Evolutionary conservation across 805 yeast genomes (phyloP).

Genomic region (Candida insectorum): DNA sequence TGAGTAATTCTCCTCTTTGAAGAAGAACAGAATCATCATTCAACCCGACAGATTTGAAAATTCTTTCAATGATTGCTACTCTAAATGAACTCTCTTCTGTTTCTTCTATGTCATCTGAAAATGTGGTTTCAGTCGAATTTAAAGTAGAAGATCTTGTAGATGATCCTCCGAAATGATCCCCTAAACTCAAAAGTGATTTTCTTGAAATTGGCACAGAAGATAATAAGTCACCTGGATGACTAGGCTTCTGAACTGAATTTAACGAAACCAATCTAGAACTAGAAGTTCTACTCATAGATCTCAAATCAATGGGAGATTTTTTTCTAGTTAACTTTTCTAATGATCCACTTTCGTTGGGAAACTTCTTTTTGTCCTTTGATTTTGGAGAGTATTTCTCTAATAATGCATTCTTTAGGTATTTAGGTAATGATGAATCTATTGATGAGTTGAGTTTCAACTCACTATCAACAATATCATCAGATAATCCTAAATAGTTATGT

Average conservation of each 20-base stretch:
- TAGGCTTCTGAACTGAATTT: slow-evolving; percentile 48
- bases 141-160: slow-evolving; percentile 1
- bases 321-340: slow-evolving; percentile 5
- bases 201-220: slow-evolving; percentile 75
- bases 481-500: slow-evolving; percentile 80
- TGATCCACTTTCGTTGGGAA: too few species aligned
- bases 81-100: slow-evolving; percentile 65
- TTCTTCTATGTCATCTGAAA: slow-evolving; percentile 60
- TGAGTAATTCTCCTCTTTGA: slow-evolving; percentile 9
- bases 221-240: slow-evolving; percentile 82
- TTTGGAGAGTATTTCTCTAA: slow-evolving; percentile 28
- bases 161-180: slow-evolving; percentile 9
- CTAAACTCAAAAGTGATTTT: slow-evolving; percentile 23
- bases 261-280: slow-evolving; percentile 42
- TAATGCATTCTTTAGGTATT: slow-evolving; percentile 58
- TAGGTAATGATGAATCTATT: slow-evolving; percentile 44
- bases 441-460: slow-evolving; percentile 62
- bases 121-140: slow-evolving; percentile 19
- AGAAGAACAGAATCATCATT: slow-evolving; percentile 21
- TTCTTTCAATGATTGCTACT: slow-evolving; percentile 65
- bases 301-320: slow-evolving; percentile 5
- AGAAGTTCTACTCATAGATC: slow-evolving; percentile 10
- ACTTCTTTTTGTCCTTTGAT: not conserved
- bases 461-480: slow-evolving; percentile 74
- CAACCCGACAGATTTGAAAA: slow-evolving; percentile 68